Evolutionary conservation across 257 asterid species (phyloP), one percentile per base, ranked within the genome.

Genomic region (Avicennia marina): DNA sequence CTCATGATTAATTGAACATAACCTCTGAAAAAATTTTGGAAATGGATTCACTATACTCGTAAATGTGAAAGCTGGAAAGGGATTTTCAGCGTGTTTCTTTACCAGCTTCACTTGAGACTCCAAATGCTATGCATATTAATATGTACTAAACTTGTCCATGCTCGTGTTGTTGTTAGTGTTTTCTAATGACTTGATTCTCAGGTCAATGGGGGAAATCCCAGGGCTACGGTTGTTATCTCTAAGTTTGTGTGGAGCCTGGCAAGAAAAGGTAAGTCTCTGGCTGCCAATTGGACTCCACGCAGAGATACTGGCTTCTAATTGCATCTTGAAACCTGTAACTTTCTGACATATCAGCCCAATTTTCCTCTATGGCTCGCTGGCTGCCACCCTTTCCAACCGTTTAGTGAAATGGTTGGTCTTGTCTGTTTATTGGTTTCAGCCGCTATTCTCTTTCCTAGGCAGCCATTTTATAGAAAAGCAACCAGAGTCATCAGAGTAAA

Each of bases 221-320:
- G 96, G 96, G 46, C 77, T 89, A 49, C 89, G 95, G 94, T 60
- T 88, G 45, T 45, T 93, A 54, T 93, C 98, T 62, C 67, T 93
- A 44, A 66, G 83, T 61, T 76, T 93, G 62, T 71, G 97, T 13
- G 98, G 97, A 61, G 85, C 83, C 58, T 80, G 81, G 44, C 77
- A 84, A 71, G 82, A 77, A 76, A 63, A 66, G 98, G 95, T 53
- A n/a, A 84, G 94, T 71, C 95, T 93, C 64, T 74, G 78, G 10
- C 78, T 89, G 40, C 86, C 95, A 53, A 84, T 89, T 20, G 98
- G 98, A 57, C 67, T 93, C 16, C 98, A 85, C 25, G 48, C 97
- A 21, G 98, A 97, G 66, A 89, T 93, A 42, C 60, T 93, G 56
- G 72, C 80, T 53, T 80, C 78, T 21, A 86, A 72, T 72, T 77